Base-by-base conservation (phyloP, 2,329 filamentous ascomycete species). In the Penicillium olsonii region DNA sequence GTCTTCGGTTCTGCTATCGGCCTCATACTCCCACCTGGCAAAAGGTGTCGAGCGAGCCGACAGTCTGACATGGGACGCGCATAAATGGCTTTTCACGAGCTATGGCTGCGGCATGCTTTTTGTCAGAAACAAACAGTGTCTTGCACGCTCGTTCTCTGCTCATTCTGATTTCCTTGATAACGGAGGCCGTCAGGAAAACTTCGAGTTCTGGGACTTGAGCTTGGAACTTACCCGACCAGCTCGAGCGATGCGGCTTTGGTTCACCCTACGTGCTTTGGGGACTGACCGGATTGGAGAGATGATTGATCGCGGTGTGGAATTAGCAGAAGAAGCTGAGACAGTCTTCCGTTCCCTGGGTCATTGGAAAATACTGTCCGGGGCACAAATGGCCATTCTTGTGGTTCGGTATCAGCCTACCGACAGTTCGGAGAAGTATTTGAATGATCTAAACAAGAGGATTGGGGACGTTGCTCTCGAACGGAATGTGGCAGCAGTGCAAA, bases 1-100 rank as follows among this genome's bases (percentile, higher is more conserved):
- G 10, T 58, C 51, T 6, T 62, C 59, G 0, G 45, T 48, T 2
- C 42, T 51, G 0, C 37, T 64, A 9, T 64, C 59, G 6, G 18
- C 49, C 5, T 44, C 45, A 1, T 40, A 50, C 4, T 20, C 31
- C 9, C 7, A 29, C 4, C 41, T 61, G 2, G 27, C 48, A 2
- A 26, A 43, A n/a, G 56, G 50, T 12, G 9, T 66, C 0, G 50
- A 39, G 6, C 33, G 31, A 5, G 60, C 50, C 5, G 52, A 64
- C 31, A 64, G 59, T 40, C 44, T 65, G 9, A 48, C 61, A 2
- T 64, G 60, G 61, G 61, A 64, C 45, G 61, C 53, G 2, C 61
- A 62, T 38, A 64, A 64, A 31, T 62, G 60, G 58, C 48, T 61
- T 1, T 62, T 64, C 27, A 58, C 61, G 37, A 61, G 56, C 10